Base-by-base conservation (phyloP, 495 filamentous ascomycete species). In the Aspergillus indologenus region DNA sequence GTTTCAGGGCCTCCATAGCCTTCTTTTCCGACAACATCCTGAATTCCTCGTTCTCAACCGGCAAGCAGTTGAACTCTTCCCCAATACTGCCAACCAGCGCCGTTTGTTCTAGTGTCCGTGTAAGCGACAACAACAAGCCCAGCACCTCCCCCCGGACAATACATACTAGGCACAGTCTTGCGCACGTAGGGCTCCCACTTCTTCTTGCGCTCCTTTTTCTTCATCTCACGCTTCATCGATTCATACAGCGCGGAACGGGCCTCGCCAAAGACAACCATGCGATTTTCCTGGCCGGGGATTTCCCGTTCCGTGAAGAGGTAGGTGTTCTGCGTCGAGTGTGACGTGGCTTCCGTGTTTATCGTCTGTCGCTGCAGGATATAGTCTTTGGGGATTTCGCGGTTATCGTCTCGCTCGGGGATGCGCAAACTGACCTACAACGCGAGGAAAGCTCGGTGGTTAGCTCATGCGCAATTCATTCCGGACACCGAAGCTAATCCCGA, bases 231-330 rank as follows among this genome's bases (percentile, higher is more conserved):
- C 62, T 78, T 79, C 71, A 74, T 74, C 21, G 71, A 64, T 63
- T 79, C 75, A 55, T 80, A 80, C 20, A 80, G 61, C 20, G 74
- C 72, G 18, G 77, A 80, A 24, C 77, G 73, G 18, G 68, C 69
- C 58, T 77, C 77, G 23, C 77, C 77, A 57, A 79, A 77, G n/a
- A 63, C 56, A 18, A 73, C 69, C 69, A 73, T 68, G 4, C 73
- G 72, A 49, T 75, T 83, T 58, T 85, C 85, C 66, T 85, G 91
- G 24, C 89, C 90, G 1, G 91, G 88, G 21, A 95, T 80, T 68
- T 98, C 89, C 69, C 94, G 91, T 72, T 98, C 92, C 17, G 87
- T 89, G 66, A 98, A 98, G 44, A 97, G 73, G 67, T 85, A 96
- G 8, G 90, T 93, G 67, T 97, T 98, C 67, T 83, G 68, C 0